Evolutionary conservation across 1,284 basidiomycete genomes (phyloP).

Genomic region (Bondarzewia mesenterica): DNA sequence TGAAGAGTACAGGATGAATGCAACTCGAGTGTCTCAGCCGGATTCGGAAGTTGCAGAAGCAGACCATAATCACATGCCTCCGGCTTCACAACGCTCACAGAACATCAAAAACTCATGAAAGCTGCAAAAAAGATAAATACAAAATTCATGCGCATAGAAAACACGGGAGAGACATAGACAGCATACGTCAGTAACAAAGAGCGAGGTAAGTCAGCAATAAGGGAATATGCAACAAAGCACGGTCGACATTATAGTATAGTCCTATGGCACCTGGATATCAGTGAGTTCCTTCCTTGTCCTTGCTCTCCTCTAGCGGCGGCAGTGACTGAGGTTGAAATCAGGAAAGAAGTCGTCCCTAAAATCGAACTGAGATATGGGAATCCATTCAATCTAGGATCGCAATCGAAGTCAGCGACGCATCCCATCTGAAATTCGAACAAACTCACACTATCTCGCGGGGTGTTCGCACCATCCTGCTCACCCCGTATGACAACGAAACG

Average conservation of each 20-base stretch:
- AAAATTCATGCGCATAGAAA: no score
- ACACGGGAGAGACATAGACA: no score
- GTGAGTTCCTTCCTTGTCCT: not conserved
- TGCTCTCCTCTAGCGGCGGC: no score
- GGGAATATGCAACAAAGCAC: no score
- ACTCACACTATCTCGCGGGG: not conserved
- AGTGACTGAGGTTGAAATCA: not conserved
- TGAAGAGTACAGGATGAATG: no score
- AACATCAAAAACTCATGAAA: no score
- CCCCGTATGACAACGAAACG: constrained; percentile 50
- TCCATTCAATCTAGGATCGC: constrained; percentile 30
- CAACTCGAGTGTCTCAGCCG: no score
- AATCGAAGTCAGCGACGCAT: not conserved
- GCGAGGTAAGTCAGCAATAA: no score
- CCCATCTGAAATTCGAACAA: not conserved
- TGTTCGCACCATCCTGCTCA: constrained; percentile 17
- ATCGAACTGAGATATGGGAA: constrained; percentile 23
- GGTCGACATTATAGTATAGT: no score
- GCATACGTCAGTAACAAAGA: no score
- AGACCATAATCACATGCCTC: constrained; percentile 1
- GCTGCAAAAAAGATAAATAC: no score
- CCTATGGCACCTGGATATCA: no score
- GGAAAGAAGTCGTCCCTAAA: constrained; percentile 35
- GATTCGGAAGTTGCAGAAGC: not conserved
- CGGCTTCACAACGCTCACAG: not conserved